Evolutionary conservation across 1,139 yeast genomes (phyloP), one percentile per base, ranked within the genome.

Genomic region (Magnusiomyces ingens): DNA sequence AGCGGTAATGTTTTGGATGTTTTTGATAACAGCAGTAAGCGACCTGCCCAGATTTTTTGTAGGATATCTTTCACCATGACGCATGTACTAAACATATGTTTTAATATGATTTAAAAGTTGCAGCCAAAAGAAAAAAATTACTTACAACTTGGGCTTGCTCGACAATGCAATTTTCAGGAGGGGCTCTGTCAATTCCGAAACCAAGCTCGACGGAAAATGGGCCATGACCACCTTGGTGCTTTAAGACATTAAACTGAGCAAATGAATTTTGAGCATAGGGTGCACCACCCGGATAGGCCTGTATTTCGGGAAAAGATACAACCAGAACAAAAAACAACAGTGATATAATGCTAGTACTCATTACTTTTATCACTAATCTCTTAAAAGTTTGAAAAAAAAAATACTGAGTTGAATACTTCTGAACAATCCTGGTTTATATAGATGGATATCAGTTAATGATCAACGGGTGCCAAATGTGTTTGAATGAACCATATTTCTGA

Each of bases 61-160:
- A 11, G 88, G 89, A 64, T 74, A 85, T 61, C 93, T 72, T 63
- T 84, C 90, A n/a, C 91, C 93, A 61, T 85, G 93, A 64, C 93
- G 77, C 55, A 78, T 74, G 50, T 81, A 69, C 48, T 45, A 29
- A 29, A 3, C 3, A n/a, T n/a, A n/a, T n/a, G n/a, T n/a, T n/a
- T n/a, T n/a, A n/a, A n/a, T 12, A 43, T 15, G 11, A 41, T 4
- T 10, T 41, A 3, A n/a, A n/a, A n/a, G 8, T 32, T 10, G 37
- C n/a, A 38, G 15, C 6, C 5, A 13, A 38, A 38, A 13, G 8
- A 38, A 15, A 13, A 43, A 10, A 43, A 18, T 2, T 4, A 35
- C 49, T 35, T 45, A 45, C 49, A 57, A 81, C 68, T 59, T 81
- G 82, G n/a, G 83, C 86, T 65, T 82, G 89, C 57, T 81, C 82